Evolutionary conservation across 345 rosid genomes (phyloP), one percentile per base, ranked within the genome.

Genomic region (Euphorbia lathyris): DNA sequence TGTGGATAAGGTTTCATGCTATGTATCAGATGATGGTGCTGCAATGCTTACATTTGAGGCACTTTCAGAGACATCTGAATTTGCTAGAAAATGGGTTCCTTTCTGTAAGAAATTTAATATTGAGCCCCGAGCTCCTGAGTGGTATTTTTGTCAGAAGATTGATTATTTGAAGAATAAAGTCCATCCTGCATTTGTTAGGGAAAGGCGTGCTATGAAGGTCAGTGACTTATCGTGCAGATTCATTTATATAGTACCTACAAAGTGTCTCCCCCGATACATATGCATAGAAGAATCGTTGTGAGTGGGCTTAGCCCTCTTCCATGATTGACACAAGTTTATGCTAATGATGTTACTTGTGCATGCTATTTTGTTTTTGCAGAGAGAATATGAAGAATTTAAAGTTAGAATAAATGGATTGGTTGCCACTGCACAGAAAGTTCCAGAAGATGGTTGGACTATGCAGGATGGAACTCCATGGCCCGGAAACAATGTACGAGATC

Each of bases 391-490:
- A 83, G 98, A 95, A 76, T 95, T 95, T 67, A 95, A 95, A 76
- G 85, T 95, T 26, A 86, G 83, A 70, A 92, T 95, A 76, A 95
- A 95, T 81, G 96, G 88, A 53, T 82, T 95, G 81, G 99, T 92
- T 74, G 86, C 99, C 0, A 89, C 87, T 5, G 97, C 99, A n/a
- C 97, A 92, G 73, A 95, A 95, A 75, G 99, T 90, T 69, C 99
- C 99, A 6, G 99, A 95, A 83, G 99, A 95, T 71, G 99, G 99
- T 70, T 95, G 99, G 99, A 95, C 99, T 11, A 95, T 95, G 99
- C 99, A 92, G 84, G 99, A 95, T 56, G 99, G 99, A 64, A 95
- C 97, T 71, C 96, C 97, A 27, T 95, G 99, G 99, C 99, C 99
- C 7, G 99, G 99, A 66, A 95, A 95, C 70, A 84, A 81, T 58